Percentiles rank a stretch among this genome's conserved stretches.
Conservation (phyloP, 441 rosid genomes). For the Bruguiera hainesii region DNA sequence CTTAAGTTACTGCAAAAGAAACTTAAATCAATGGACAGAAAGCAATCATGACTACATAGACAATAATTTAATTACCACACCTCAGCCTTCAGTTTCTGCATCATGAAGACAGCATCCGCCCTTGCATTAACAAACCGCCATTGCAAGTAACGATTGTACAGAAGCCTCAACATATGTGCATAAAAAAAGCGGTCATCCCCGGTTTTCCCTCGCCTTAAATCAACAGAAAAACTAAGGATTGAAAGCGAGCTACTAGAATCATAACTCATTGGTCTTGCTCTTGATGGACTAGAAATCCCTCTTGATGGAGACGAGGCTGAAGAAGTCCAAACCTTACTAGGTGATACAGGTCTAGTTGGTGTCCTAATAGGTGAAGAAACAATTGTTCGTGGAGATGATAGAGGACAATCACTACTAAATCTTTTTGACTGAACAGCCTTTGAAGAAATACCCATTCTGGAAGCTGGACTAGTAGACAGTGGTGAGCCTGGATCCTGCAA, state of each 20-base stretch:
- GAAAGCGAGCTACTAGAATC: slow-evolving; percentile 45
- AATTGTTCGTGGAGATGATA: slow-evolving; percentile 38
- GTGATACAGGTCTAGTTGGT: slow-evolving; percentile 62
- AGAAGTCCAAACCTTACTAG: slow-evolving; percentile 57
- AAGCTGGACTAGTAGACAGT: slow-evolving; percentile 29
- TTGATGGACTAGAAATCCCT: slow-evolving; percentile 72
- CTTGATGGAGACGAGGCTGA: slow-evolving; percentile 49
- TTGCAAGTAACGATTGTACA: slow-evolving; percentile 70
- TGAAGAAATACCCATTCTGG: slow-evolving; percentile 34
- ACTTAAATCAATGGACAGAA: background rate
- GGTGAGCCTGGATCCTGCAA: slow-evolving; percentile 50
- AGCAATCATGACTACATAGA: slow-evolving; percentile 4
- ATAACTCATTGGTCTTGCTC: slow-evolving; percentile 45
- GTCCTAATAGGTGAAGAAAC: slow-evolving; percentile 48
- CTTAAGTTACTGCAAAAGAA: background rate
- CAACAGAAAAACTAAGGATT: slow-evolving; percentile 69
- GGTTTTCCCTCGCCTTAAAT: slow-evolving; percentile 69
- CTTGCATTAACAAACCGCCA: slow-evolving; percentile 90
- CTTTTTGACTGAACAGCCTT: slow-evolving; percentile 46
- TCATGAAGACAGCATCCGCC: slow-evolving; percentile 51
- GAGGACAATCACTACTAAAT: slow-evolving; percentile 47
- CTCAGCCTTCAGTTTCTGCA: slow-evolving; percentile 68
- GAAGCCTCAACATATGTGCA: slow-evolving; percentile 68
- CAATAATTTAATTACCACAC: slow-evolving; percentile 32
- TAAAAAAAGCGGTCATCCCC: slow-evolving; percentile 62